Percentiles rank a stretch among this genome's conserved stretches.
Conservation (phyloP, 1,284 basidiomycete species). For the Schizophyllum amplum region DNA sequence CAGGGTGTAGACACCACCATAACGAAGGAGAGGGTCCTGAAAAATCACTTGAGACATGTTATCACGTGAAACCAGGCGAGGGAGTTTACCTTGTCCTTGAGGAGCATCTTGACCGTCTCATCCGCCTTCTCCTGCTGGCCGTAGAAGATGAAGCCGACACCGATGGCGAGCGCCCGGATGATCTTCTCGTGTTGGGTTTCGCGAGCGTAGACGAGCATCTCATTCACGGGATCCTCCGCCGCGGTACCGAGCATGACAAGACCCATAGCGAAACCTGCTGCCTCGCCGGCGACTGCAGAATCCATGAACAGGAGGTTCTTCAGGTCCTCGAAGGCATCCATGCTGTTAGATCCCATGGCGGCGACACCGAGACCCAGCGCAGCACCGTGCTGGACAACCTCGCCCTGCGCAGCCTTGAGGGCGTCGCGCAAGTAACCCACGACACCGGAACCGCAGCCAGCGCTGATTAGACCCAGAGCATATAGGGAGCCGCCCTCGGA, state of each 20-base stretch:
- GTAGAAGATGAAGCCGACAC: slow-evolving; percentile 86
- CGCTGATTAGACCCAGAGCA: slow-evolving; percentile 91
- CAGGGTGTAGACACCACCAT: slow-evolving; percentile 92
- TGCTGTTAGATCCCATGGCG: slow-evolving; percentile 84
- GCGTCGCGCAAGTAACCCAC: slow-evolving; percentile 72
- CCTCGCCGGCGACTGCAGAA: slow-evolving; percentile 91
- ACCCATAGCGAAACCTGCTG: slow-evolving; percentile 93
- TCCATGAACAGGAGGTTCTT: slow-evolving; percentile 86
- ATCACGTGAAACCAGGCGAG: slow-evolving; percentile 2
- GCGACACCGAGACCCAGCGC: slow-evolving; percentile 90
- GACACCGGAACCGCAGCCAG: slow-evolving; percentile 67
- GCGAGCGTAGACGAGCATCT: slow-evolving; percentile 90
- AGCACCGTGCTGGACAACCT: slow-evolving; percentile 93
- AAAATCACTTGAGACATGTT: slow-evolving; percentile 8
- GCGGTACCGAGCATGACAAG: slow-evolving; percentile 92
- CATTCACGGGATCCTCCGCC: slow-evolving; percentile 68
- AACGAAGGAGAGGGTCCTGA: slow-evolving; percentile 91
- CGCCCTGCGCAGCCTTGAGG: slow-evolving; percentile 62
- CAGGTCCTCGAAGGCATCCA: slow-evolving; percentile 86
- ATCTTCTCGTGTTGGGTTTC: slow-evolving; percentile 99
- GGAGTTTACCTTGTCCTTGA: slow-evolving; percentile 75
- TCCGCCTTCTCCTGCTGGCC: slow-evolving; percentile 88
- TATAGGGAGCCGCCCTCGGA: slow-evolving; percentile 92
- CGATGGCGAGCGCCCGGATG: slow-evolving; percentile 88
- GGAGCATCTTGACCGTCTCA: slow-evolving; percentile 62